Evolutionary conservation across 352 stramenopile genomes (phyloP).

Genomic region (Phytophthora megakarya): DNA sequence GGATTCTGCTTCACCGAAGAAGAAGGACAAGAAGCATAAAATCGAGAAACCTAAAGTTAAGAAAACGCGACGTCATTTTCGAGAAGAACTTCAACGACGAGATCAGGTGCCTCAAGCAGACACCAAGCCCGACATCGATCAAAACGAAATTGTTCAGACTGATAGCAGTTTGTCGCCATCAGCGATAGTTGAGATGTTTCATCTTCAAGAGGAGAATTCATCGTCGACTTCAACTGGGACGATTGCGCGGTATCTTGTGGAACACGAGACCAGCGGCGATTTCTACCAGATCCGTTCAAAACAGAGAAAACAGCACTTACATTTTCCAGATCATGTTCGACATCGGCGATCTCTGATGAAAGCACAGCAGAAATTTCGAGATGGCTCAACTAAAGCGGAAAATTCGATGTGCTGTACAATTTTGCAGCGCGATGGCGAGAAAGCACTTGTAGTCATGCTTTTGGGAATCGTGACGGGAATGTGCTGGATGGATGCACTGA

Average conservation of each 20-base stretch:
- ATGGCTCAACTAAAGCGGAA: slow-evolving; percentile 9
- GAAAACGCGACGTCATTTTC: slow-evolving; percentile 26
- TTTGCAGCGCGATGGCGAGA: slow-evolving; percentile 40
- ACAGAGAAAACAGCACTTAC: slow-evolving; percentile 5
- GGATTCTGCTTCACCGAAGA: slow-evolving; percentile 5
- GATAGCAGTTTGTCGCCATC: slow-evolving; percentile 27
- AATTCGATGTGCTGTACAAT: slow-evolving; percentile 20
- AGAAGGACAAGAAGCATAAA: slow-evolving; percentile 21
- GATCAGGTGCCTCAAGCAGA: slow-evolving; percentile 5
- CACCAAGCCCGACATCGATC: neutral
- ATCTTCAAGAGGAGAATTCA: slow-evolving; percentile 17
- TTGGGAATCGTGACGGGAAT: slow-evolving; percentile 62
- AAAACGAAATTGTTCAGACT: neutral
- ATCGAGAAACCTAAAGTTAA: slow-evolving; percentile 16
- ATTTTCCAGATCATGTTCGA: neutral
- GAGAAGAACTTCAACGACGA: slow-evolving; percentile 16
- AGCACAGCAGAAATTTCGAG: slow-evolving; percentile 14
- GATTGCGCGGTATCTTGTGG: slow-evolving; percentile 45
- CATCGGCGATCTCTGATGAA: slow-evolving; percentile 21
- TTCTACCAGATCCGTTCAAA: slow-evolving; percentile 54
- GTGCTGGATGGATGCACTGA: slow-evolving; percentile 70
- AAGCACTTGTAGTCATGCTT: slow-evolving; percentile 49
- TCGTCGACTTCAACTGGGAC: neutral
- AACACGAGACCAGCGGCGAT: slow-evolving; percentile 65
- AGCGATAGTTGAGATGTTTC: slow-evolving; percentile 38